Evolutionary conservation across 2,329 filamentous ascomycete species (phyloP), one percentile per base, ranked within the genome.

Genomic region (Penicillium janthinellum): DNA sequence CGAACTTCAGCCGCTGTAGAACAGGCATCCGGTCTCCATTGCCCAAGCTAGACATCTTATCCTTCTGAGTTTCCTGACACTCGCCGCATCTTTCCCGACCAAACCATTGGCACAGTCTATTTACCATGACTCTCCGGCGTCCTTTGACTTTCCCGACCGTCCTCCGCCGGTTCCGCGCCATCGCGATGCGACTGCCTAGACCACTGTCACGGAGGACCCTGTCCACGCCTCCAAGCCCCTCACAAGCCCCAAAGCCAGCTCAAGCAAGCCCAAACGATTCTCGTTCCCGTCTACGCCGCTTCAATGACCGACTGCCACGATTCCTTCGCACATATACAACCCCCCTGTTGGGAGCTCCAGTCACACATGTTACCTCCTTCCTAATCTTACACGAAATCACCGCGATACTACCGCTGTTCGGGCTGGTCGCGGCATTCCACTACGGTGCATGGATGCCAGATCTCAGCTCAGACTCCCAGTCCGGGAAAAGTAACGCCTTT

Each of bases 351-450:
- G 82, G 84, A 57, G 92, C 92, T 0, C 95, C 95, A 0, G 76
- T 92, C 47, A 91, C 91, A 0, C 92, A 97, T 77, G 82, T 96
- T 44, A 86, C 89, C 1, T 88, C 94, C 0, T 99, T 99, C 75
- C 81, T 98, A 11, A 81, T 97, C 41, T 83, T 99, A 0, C 95
- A 99, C 79, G 95, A 99, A 76, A 74, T 97, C 47, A 98, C 95
- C 0, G 94, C 95, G 10, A 79, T 97, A 11, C 76, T 94, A 1
- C 94, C 94, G 0, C 78, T 98, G 0, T 74, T 96, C 41, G 88
- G 85, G 0, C 83, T 98, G 1, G 87, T 90, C 22, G 88, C 83
- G 0, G 73, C 86, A 1, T 96, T 99, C 75, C 91, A 98, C 78
- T 92, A 91, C 73, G 87, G 86, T 1, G 82, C 87, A 62, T 90